Percentiles rank a stretch among this genome's conserved stretches.
These are phyloP conservation scores for Phytomonas francai DNA, from an alignment of 208 protist genomes.

Conservation along the genomic window DNA sequence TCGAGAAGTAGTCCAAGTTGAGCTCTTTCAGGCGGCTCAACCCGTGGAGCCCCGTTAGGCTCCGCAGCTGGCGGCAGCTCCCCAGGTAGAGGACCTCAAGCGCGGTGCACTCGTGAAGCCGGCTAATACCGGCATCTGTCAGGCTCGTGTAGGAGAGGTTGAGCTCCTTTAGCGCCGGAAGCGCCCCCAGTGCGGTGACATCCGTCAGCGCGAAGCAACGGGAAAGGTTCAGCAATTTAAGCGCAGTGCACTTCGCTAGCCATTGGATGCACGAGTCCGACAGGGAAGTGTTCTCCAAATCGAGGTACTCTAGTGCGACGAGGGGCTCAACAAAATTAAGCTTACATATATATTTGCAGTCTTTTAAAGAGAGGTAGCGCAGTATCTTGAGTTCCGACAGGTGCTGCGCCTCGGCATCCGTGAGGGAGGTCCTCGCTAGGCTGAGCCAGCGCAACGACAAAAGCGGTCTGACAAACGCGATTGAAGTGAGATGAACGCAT, in stretches of 20 bases:
- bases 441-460: conserved; percentile 27
- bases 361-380: conserved; percentile 35
- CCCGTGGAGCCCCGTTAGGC: conserved; percentile 17
- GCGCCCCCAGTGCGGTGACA: conserved; percentile 15
- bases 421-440: conserved; percentile 33
- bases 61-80: conserved; percentile 29
- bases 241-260: conserved; percentile 15
- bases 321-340: conserved; percentile 23
- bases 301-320: conserved; percentile 28
- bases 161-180: conserved; percentile 35
- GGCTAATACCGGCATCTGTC: conserved; percentile 6
- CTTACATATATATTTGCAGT: conserved; percentile 26
- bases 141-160: conserved; percentile 31
- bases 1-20: neutral
- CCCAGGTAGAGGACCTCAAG: conserved; percentile 41
- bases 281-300: conserved; percentile 36
- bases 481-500: conserved; percentile 26
- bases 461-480: conserved; percentile 28
- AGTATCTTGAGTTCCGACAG: conserved; percentile 15
- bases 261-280: conserved; percentile 24
- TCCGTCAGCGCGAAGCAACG: conserved; percentile 34
- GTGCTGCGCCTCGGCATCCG: conserved; percentile 23
- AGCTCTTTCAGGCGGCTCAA: conserved; percentile 3
- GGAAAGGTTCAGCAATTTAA: conserved; percentile 40
- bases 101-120: conserved; percentile 5